Base-by-base conservation (phyloP, 352 stramenopile species). In the Peronospora farinosa region DNA sequence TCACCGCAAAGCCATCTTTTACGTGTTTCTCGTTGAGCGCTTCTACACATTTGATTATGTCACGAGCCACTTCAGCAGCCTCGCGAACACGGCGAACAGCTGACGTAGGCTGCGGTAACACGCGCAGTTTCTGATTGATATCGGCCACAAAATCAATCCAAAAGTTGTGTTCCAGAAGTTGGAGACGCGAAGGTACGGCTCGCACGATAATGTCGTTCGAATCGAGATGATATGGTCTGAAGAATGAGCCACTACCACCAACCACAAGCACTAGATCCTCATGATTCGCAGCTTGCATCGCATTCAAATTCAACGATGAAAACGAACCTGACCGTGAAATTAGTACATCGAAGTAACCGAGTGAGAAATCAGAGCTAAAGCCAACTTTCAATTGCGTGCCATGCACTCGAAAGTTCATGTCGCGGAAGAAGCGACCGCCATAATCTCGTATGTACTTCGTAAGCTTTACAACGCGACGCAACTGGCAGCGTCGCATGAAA, bases 101-200 rank as follows among this genome's bases (percentile, higher is more conserved):
- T 0, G 73, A 80, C 7, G 69, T 73, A n/a, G 76, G 67, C 37
- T 88, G 79, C 9, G 80, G 67, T 25, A 93, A 38, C 7, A 83
- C 53, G 12, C 76, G 78, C n/a, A 92, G 47, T 23, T 70, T 65
- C 54, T 78, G 65, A 51, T 94, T 92, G 10, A 85, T 54, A 2
- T 78, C 74, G 2, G 74, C 80, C 11, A 90, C 64, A 52, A 91
- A 92, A 40, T 90, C 74, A 51, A 92, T 87, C 83, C 83, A 94
- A 40, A 88, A 89, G 38, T 72, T 67, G 38, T 94, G 76, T 17
- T 90, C 67, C 27, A 94, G 42, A 8, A 92, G 55, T 40, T 80
- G 65, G 7, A 94, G 58, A 1, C 68, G 70, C 8, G 72, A 75
- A 13, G 83, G 80, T 19, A 92, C 74, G 2, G 79, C 75, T 4